phyloP scores from a whole-genome alignment of 169 alveolate species.

The Plasmodium cynomolgi region DNA sequence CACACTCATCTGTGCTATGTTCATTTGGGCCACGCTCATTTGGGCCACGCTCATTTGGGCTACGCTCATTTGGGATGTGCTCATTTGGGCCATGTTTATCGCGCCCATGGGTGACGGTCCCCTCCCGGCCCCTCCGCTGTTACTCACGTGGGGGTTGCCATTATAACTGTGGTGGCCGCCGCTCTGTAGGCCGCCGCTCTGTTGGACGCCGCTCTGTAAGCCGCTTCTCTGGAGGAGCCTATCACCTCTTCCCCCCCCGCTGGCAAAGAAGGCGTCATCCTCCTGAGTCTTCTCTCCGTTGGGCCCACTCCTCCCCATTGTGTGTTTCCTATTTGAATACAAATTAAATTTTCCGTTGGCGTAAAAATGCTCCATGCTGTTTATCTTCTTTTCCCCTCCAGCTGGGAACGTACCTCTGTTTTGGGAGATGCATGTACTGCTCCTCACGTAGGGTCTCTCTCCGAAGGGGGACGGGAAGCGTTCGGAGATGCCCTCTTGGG shows the following conservation, averaged over 20 bases:
- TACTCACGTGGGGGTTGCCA: no score
- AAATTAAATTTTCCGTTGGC: background rate
- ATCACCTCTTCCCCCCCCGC: background rate
- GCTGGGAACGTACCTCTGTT: background rate
- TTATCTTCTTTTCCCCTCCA: background rate
- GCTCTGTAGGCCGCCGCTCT: background rate
- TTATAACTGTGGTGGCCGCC: background rate
- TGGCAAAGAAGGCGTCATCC: background rate
- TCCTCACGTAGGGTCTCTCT: background rate
- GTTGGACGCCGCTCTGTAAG: no score
- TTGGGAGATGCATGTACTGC: background rate
- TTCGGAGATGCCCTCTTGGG: background rate
- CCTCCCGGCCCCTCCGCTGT: no score
- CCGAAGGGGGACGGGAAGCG: background rate
- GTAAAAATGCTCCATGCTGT: slow-evolving; percentile 6
- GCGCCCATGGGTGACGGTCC: no score
- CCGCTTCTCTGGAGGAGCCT: background rate
- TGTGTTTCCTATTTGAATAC: background rate
- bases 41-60: background rate
- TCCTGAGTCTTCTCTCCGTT: background rate
- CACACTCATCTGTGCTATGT: background rate
- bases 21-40: background rate
- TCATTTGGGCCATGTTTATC: no score
- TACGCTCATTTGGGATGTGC: no score
- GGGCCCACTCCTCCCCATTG: background rate